phyloP scores from a whole-genome alignment of 2,329 filamentous ascomycete species.

The Coniochaeta ligniaria region DNA sequence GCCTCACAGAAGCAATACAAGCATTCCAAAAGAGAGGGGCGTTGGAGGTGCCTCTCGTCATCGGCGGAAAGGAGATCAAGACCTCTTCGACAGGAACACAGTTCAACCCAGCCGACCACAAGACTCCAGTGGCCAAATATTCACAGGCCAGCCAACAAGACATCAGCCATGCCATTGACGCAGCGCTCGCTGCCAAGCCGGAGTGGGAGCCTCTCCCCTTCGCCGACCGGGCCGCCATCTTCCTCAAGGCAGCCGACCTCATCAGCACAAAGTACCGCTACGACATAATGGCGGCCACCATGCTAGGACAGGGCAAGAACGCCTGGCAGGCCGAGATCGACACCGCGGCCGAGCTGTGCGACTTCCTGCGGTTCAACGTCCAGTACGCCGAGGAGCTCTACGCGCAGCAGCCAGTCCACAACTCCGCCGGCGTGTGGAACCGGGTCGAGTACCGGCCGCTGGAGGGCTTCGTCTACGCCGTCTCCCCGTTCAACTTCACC shows the following conservation, averaged over 20 bases:
- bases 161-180: conserved; percentile 72
- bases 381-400: conserved; percentile 91
- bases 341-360: conserved; percentile 81
- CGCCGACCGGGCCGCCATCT: conserved; percentile 83
- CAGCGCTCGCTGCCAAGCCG: conserved; percentile 77
- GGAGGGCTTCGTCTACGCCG: conserved; percentile 91
- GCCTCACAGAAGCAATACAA: conserved; percentile 67
- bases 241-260: conserved; percentile 92
- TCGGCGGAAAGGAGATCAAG: conserved; percentile 75
- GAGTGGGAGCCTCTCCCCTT: conserved; percentile 85
- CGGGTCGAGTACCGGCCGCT: conserved; percentile 82
- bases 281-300: conserved; percentile 92
- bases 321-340: conserved; percentile 99
- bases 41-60: conserved; percentile 72
- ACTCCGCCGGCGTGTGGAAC: conserved; percentile 84
- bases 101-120: conserved; percentile 76
- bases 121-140: conserved; percentile 71
- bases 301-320: conserved; percentile 96
- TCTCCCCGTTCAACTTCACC: conserved; percentile 96
- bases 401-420: conserved; percentile 75
- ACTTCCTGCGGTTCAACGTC: conserved; percentile 93
- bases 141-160: conserved; percentile 72
- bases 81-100: conserved; percentile 62
- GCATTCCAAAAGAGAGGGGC: conserved; percentile 61
- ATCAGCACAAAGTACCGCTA: conserved; percentile 90